Percentiles rank a stretch among this genome's conserved stretches.
phyloP scores from a whole-genome alignment of 2,329 filamentous ascomycete genomes.

The Kalaharituber pfeilii region DNA sequence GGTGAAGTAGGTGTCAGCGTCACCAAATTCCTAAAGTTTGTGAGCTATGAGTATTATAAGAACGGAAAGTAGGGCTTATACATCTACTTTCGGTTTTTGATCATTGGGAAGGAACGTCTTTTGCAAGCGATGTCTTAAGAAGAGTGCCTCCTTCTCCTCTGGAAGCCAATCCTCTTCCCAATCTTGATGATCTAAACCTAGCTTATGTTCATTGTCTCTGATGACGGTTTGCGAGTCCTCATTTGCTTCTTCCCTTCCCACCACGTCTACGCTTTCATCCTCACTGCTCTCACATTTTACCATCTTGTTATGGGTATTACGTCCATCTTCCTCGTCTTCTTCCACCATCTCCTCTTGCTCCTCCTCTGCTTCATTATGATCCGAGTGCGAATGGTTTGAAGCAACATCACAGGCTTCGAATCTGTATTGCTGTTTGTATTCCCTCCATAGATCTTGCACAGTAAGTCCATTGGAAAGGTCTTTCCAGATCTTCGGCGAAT shows the following conservation, averaged over 20 bases:
- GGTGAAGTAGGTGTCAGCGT: neutral
- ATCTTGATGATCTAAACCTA: neutral
- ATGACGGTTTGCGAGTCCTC: neutral
- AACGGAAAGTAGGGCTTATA: neutral
- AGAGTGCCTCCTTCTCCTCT: neutral
- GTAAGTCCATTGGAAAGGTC: conserved; percentile 43
- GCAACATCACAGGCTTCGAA: too few species aligned
- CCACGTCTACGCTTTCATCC: neutral
- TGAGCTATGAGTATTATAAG: neutral
- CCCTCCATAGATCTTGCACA: conserved; percentile 54
- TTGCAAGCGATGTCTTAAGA: neutral
- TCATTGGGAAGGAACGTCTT: neutral
- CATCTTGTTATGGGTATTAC: neutral
- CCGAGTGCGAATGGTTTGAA: too few species aligned
- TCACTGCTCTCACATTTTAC: neutral
- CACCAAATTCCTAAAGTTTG: neutral
- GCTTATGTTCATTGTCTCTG: neutral
- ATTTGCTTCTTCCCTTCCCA: neutral
- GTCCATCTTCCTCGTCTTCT: neutral
- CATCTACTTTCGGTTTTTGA: neutral
- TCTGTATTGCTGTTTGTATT: conserved; percentile 43
- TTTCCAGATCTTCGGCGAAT: conserved; percentile 54
- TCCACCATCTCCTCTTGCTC: neutral
- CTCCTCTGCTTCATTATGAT: conserved; percentile 13
- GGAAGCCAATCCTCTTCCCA: neutral